Base-by-base conservation (phyloP, 1,284 basidiomycete species). In the Earliella scabrosa region DNA sequence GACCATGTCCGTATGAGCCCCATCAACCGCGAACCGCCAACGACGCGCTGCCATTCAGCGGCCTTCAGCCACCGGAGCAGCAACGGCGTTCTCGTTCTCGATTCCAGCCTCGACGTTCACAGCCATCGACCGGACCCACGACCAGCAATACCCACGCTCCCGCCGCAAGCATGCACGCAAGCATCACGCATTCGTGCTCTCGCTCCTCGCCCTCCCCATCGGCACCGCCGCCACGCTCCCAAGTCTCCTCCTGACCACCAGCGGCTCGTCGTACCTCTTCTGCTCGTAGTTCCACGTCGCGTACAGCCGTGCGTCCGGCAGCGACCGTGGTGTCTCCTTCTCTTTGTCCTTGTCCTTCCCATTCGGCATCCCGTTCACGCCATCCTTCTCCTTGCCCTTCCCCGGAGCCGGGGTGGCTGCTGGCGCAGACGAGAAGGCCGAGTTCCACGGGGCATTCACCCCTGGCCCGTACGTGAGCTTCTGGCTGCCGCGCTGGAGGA, bases 201-300 rank as follows among this genome's bases (percentile, higher is more conserved):
- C 69, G 58, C 68, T 65, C 60, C 64, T 63, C 48, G 63, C 60
- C 41, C 64, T 36, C 29, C 62, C 61, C 23, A 63, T 52, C 14
- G 49, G 43, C 9, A 21, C 46, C 64, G 64, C 47, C 32, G 45
- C 45, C 5, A 72, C 58, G 56, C 68, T 72, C 45, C 69, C 70
- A 58, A 68, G 58, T 57, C 71, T 63, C 47, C 70, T 58, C 52
- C 72, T 69, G 5, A 68, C 41, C 8, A 65, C 58, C 40, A 85
- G 64, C n/a, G 82, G 75, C n/a, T 82, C 77, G 53, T 76, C 76
- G 67, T 77, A 86, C 58, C 82, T 82, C 72, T 89, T 90, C 41
- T 72, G 67, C 63, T 92, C 88, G 59, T 82, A 87, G 52, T 88
- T 86, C 89, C 89, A 92, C 20, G 89, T 91, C 44, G 87, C 85